Conservation (phyloP, 2,329 filamentous ascomycete genomes). For the Colletotrichum destructivum region DNA sequence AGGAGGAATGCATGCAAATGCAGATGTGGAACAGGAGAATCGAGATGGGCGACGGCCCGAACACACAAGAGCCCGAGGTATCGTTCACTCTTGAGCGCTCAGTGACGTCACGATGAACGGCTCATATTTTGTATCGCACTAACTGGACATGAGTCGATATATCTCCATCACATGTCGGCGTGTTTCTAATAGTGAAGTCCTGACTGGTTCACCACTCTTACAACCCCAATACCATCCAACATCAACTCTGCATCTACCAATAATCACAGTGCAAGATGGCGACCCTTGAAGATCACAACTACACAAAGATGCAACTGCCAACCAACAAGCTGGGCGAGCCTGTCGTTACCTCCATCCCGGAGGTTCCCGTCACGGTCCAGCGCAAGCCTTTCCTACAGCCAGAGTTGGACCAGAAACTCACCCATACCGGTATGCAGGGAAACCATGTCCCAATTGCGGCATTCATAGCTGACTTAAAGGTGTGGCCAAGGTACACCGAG, state of each 20-base stretch:
- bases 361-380: conserved; percentile 47
- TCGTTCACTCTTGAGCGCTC: background rate
- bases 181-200: background rate
- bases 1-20: conserved; percentile 2
- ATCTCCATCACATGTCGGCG: background rate
- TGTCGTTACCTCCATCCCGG: conserved; percentile 30
- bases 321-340: conserved; percentile 13
- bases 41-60: background rate
- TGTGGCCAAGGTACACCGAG: conserved; percentile 49
- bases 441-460: background rate
- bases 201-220: background rate
- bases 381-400: conserved; percentile 50
- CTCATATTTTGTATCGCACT: background rate
- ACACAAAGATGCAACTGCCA: background rate
- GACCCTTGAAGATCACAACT: conserved; percentile 14
- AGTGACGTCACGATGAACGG: conserved; percentile 38
- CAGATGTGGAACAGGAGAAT: background rate
- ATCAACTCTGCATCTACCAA: background rate
- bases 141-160: background rate
- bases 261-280: conserved; percentile 1
- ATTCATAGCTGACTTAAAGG: background rate
- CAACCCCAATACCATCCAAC: background rate
- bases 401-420: conserved; percentile 47
- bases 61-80: background rate
- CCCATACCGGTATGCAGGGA: conserved; percentile 46